A percentile compares a stretch with the other conserved stretches of the same genome.
phyloP scores from a whole-genome alignment of 2,329 filamentous ascomycete species.

The Diplodia corticola region DNA sequence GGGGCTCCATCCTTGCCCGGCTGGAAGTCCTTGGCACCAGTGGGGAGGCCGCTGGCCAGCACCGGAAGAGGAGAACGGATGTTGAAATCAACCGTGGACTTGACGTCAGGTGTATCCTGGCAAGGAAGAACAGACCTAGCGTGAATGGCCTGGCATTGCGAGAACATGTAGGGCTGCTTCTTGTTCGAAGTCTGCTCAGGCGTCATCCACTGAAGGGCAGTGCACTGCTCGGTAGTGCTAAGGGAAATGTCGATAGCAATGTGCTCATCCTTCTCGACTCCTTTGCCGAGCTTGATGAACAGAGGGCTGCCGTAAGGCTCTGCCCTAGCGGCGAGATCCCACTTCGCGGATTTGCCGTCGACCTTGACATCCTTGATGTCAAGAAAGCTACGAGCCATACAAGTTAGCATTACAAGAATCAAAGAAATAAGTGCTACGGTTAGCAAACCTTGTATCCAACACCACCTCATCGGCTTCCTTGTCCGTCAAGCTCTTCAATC shows the following conservation, averaged over 20 bases:
- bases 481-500: constrained; percentile 74
- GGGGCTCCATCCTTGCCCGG: constrained; percentile 55
- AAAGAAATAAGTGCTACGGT: neutral
- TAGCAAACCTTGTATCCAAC: constrained; percentile 70
- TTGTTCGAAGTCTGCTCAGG: constrained; percentile 93
- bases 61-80: constrained; percentile 85
- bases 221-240: constrained; percentile 83
- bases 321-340: constrained; percentile 67
- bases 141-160: constrained; percentile 95
- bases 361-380: constrained; percentile 71
- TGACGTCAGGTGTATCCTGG: constrained; percentile 96
- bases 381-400: constrained; percentile 56
- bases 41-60: constrained; percentile 80
- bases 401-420: neutral
- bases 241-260: constrained; percentile 63
- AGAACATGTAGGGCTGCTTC: constrained; percentile 97
- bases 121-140: constrained; percentile 92
- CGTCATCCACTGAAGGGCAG: constrained; percentile 92
- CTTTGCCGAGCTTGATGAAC: constrained; percentile 56
- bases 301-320: constrained; percentile 76
- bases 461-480: constrained; percentile 69
- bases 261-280: constrained; percentile 47
- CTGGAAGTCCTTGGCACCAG: constrained; percentile 53
- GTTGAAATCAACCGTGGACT: constrained; percentile 89
- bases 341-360: constrained; percentile 64